Base-by-base conservation (phyloP, 2,329 filamentous ascomycete species). In the Stenocarpella maydis region DNA sequence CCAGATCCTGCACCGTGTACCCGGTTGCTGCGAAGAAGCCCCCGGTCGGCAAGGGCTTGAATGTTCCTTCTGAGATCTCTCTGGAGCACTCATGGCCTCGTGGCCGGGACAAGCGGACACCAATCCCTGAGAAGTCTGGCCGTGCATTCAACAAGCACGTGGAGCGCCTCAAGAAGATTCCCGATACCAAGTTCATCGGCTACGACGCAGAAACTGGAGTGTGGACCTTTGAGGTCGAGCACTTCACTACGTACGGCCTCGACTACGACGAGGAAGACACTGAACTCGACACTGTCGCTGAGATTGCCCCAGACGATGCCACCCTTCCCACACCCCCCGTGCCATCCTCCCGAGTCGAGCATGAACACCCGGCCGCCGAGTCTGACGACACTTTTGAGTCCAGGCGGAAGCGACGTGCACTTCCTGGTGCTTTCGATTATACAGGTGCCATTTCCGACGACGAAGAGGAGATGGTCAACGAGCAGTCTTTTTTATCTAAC, bases 241-340 rank as follows among this genome's bases (percentile, higher is more conserved):
- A 99, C 80, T 99, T 97, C 79, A 98, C 95, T 1, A 97, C 94
- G 1, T 99, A 99, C 77, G 95, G 92, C 49, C 86, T 98, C 66
- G 92, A 95, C 72, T 93, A 92, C 49, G 88, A 90, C 65, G 92
- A 94, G 53, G 91, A 93, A 34, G 91, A 92, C 63, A 89, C 88
- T 9, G 84, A 91, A 55, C 84, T 84, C 9, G 88, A 88, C 74
- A 84, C 85, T 71, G 81, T 83, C 39, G 76, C 74, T 70, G 76
- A 77, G 39, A 74, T 80, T 74, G 82, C 78, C 19, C 47, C 67
- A 15, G 72, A 74, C 7, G 71, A 75, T 14, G 47, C 74, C 68
- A 74, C 68, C 69, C 76, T 64, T 67, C 71, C 74, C 70, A 74
- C 72, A 65, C 71, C 70, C 41, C 73, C 67, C 21, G 63, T 52